Percentiles rank a stretch among this genome's conserved stretches.
phyloP scores from a whole-genome alignment of 164 flowering plant genomes.

The Liquidambar formosana region DNA sequence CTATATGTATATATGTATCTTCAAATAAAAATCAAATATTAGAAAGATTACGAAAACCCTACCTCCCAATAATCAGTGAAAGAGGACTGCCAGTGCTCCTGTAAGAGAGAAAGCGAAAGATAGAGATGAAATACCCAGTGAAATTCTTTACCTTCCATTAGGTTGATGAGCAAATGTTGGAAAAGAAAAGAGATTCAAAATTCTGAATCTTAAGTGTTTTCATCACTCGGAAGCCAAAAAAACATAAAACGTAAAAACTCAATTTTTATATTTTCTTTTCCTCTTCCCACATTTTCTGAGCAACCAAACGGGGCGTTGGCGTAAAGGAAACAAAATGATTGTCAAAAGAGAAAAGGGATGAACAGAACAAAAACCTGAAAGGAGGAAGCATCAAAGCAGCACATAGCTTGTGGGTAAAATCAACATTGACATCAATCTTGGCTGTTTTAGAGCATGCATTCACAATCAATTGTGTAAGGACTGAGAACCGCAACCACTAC shows the following conservation, averaged over 20 bases:
- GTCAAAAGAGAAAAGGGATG: conserved; percentile 1
- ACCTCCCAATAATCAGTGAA: conserved; percentile 85
- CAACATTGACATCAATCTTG: conserved; percentile 87
- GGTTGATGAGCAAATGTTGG: background rate
- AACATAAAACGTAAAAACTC: background rate
- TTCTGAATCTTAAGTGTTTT: background rate
- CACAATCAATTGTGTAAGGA: background rate
- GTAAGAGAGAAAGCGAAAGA: conserved; percentile 7
- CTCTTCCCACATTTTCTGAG: background rate
- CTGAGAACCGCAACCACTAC: background rate
- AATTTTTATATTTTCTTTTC: background rate
- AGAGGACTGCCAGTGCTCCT: conserved; percentile 64
- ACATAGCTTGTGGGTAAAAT: conserved; percentile 87
- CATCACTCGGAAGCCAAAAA: background rate
- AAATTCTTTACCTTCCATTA: background rate
- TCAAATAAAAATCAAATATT: background rate
- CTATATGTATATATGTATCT: background rate
- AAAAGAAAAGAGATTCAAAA: background rate
- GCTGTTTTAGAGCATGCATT: conserved; percentile 41
- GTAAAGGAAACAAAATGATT: no score
- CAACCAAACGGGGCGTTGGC: background rate
- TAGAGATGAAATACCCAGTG: conserved; percentile 3
- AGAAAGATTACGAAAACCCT: background rate
- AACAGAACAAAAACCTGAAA: conserved; percentile 47
- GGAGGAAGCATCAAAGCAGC: conserved; percentile 68